These are phyloP conservation scores for Aspergillus biplanus DNA, from an alignment of 495 filamentous ascomycete species.

Conservation along the genomic window DNA sequence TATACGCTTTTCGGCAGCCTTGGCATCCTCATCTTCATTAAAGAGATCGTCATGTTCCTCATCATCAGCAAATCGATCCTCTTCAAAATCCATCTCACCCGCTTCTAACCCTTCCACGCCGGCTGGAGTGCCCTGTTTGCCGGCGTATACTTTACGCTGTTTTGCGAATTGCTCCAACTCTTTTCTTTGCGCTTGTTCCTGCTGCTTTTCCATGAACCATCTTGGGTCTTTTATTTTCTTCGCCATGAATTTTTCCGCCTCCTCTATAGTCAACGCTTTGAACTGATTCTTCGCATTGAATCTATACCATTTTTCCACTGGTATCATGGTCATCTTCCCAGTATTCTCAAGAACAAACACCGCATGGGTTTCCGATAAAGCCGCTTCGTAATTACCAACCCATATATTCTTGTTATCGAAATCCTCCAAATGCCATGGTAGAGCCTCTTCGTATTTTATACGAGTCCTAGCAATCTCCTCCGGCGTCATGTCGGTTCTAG, in stretches of 20 bases:
- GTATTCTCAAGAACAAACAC: constrained; percentile 68
- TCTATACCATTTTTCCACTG: constrained; percentile 92
- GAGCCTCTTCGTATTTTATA: constrained; percentile 89
- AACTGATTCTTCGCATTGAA: constrained; percentile 84
- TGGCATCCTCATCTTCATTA: constrained; percentile 83
- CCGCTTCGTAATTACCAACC: constrained; percentile 87
- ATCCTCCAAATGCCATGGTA: constrained; percentile 97
- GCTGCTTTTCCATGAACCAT: constrained; percentile 75
- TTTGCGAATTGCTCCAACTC: constrained; percentile 56
- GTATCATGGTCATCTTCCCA: constrained; percentile 78
- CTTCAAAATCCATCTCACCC: constrained; percentile 64
- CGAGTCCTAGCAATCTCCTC: constrained; percentile 77
- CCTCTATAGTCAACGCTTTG: constrained; percentile 78
- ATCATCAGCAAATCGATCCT: constrained; percentile 80
- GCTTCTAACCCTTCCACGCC: constrained; percentile 57
- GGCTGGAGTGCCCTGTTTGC: constrained; percentile 38
- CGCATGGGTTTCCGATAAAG: constrained; percentile 75
- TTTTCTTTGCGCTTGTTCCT: constrained; percentile 50
- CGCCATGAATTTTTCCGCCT: constrained; percentile 80
- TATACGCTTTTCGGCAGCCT: constrained; percentile 82
- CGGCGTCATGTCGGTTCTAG: constrained; percentile 80
- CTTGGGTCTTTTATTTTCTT: constrained; percentile 71
- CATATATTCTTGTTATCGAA: constrained; percentile 91
- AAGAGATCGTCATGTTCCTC: constrained; percentile 84
- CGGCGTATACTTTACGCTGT: constrained; percentile 48